A percentile compares a stretch with the other conserved stretches of the same genome.
Evolutionary conservation across 2,329 filamentous ascomycete species (phyloP).

Genomic region (Verruconis gallopava): DNA sequence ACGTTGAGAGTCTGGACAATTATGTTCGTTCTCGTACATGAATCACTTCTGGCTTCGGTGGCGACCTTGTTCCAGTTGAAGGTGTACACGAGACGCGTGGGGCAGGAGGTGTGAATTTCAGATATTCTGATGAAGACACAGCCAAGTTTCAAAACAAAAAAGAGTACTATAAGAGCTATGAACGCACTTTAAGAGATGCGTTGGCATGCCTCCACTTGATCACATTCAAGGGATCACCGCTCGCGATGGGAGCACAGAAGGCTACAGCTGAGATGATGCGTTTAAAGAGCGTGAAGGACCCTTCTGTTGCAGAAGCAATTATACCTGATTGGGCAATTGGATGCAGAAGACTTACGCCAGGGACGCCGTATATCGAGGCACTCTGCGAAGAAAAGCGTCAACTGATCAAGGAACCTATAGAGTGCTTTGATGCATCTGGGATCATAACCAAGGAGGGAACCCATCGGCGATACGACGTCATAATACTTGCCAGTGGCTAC

Average conservation of each 20-base stretch:
- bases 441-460: conserved; percentile 29
- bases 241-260: conserved; percentile 1
- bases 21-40: conserved; percentile 3
- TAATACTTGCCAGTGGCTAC: conserved; percentile 43
- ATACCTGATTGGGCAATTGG: conserved; percentile 32
- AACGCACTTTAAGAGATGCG: conserved; percentile 1
- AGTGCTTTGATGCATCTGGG: conserved; percentile 32
- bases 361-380: conserved; percentile 39
- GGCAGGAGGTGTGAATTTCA: conserved; percentile 3
- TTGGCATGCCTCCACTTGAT: conserved; percentile 2
- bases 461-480: conserved; percentile 39
- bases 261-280: background rate
- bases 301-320: conserved; percentile 28
- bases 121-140: background rate
- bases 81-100: conserved; percentile 4
- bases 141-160: conserved; percentile 1
- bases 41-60: conserved; percentile 3
- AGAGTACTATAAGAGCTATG: conserved; percentile 1
- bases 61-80: conserved; percentile 2
- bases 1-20: conserved; percentile 4
- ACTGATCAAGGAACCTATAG: conserved; percentile 30
- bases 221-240: conserved; percentile 3
- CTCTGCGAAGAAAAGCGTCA: conserved; percentile 24
- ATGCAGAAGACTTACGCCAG: conserved; percentile 37
- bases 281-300: conserved; percentile 11